A percentile compares a stretch with the other conserved stretches of the same genome.
These are phyloP conservation scores for Saxispiralis lemnorum DNA, from an alignment of 495 filamentous ascomycete genomes.

Conservation along the genomic window DNA sequence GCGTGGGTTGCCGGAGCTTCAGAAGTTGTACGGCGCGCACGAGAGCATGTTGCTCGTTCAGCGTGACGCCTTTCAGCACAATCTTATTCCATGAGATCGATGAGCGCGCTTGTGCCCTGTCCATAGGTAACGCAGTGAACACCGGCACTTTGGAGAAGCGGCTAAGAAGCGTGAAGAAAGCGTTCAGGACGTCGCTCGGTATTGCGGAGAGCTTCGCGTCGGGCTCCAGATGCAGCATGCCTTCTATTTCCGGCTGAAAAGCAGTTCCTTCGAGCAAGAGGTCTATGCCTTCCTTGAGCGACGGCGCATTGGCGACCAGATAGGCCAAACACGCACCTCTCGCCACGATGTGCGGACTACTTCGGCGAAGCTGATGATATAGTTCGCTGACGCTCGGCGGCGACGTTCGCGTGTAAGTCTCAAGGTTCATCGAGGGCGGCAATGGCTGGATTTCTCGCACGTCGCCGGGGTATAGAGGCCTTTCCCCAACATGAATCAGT, in stretches of 20 bases:
- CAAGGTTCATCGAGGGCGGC: constrained; percentile 38
- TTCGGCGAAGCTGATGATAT: constrained; percentile 33
- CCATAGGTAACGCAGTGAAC: background rate
- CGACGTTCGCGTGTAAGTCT: constrained; percentile 37
- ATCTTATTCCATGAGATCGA: background rate
- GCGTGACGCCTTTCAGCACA: background rate
- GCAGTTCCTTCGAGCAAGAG: constrained; percentile 26
- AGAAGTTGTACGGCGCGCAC: constrained; percentile 31
- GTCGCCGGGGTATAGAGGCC: constrained; percentile 38
- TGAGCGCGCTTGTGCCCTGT: background rate
- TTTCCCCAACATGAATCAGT: constrained; percentile 1
- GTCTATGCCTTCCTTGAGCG: constrained; percentile 25
- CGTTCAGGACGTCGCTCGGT: constrained; percentile 28
- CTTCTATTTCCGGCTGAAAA: background rate
- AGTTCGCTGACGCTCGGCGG: constrained; percentile 39
- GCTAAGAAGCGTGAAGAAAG: constrained; percentile 33
- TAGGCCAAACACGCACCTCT: constrained; percentile 28
- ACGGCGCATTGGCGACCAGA: constrained; percentile 30
- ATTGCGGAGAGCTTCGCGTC: constrained; percentile 5
- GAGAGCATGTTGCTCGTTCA: constrained; percentile 19
- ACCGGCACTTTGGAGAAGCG: constrained; percentile 17
- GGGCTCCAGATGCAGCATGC: background rate
- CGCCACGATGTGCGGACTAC: constrained; percentile 26
- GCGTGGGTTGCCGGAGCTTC: constrained; percentile 19
- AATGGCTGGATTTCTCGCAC: constrained; percentile 37